Base-by-base conservation (phyloP, 176 grass and related monocot genomes). In the Metroxylon sagu region DNA sequence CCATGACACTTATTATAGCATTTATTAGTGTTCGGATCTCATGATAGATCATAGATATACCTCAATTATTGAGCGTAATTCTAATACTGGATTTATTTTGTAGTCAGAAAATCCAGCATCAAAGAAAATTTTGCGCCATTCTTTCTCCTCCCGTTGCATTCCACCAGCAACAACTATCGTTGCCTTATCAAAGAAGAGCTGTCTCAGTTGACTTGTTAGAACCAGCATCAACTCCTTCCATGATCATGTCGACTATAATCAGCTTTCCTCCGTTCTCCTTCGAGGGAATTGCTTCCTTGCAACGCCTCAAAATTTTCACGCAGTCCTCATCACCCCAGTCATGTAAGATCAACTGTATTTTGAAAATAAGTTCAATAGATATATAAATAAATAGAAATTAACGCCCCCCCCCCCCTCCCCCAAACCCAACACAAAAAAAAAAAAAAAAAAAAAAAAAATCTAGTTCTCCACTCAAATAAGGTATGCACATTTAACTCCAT, bases 311-410 rank as follows among this genome's bases (percentile, higher is more conserved):
- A 17, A 77, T 70, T 43, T 69, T 69, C 18, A 77, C 25, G 16
- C 65, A 77, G 27, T 77, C 65, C n/a, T 70, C 65, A 27, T 77
- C 74, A 16, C 17, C 25, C 56, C 65, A 77, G 54, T 77, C 65
- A 70, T 77, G 74, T 17, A 77, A 28, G 6, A 77, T 5, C 50
- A 39, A 27, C 74, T 77, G 27, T 19, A 31, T 52, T 52, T 10
- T 28, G 3, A 57, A 50, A 10, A 10, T 5, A 51, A 14, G 16
- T 52, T 25, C 14, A 66, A 52, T 52, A 7, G 6, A 14, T 3
- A 52, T 23, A 3, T 2, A 16, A 53, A 19, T 26, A 27, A 25
- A 12, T 27, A 66, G 19, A 53, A 25, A 30, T 30, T 30, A 30
- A n/a, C n/a, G n/a, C n/a, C n/a, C n/a, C n/a, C n/a, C n/a, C n/a